A percentile compares a stretch with the other conserved stretches of the same genome.
These are phyloP conservation scores for Pleurozium schreberi DNA, from an alignment of 225 moss, liverwort and hornwort species.

Conservation along the genomic window DNA sequence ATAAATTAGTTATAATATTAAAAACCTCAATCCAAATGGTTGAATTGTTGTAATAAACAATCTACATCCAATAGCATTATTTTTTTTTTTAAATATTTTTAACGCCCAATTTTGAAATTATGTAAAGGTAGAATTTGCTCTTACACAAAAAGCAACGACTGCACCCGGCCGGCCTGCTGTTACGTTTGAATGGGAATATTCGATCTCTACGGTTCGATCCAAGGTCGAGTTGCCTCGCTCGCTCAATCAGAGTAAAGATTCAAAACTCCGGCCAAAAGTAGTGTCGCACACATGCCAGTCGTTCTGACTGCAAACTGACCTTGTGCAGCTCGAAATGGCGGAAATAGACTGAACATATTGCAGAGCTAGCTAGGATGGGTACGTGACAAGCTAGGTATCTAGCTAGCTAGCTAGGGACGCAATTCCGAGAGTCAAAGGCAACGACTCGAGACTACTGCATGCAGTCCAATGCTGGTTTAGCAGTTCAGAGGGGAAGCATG, in stretches of 20 bases:
- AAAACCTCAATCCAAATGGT: no score
- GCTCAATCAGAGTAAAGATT: not conserved
- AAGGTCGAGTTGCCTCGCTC: no score
- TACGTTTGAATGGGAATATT: not conserved
- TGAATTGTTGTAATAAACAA: no score
- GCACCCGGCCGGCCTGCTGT: not conserved
- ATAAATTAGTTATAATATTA: no score
- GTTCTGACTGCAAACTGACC: not conserved
- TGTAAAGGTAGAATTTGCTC: not conserved
- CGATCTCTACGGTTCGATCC: not conserved
- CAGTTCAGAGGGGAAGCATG: not conserved
- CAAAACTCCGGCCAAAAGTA: not conserved
- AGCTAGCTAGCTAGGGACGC: no score
- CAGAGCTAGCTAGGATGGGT: not conserved
- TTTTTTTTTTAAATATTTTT: no score
- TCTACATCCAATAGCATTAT: no score
- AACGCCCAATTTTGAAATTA: not conserved
- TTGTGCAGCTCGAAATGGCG: not conserved
- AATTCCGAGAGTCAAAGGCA: not conserved
- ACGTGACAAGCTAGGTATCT: no score
- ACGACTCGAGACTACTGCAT: not conserved
- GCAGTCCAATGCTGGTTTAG: not conserved
- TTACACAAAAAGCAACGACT: not conserved
- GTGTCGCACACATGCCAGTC: not conserved
- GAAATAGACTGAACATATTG: not conserved